Conservation (phyloP, 2,329 filamentous ascomycete genomes). For the Coniochaeta sp. region DNA sequence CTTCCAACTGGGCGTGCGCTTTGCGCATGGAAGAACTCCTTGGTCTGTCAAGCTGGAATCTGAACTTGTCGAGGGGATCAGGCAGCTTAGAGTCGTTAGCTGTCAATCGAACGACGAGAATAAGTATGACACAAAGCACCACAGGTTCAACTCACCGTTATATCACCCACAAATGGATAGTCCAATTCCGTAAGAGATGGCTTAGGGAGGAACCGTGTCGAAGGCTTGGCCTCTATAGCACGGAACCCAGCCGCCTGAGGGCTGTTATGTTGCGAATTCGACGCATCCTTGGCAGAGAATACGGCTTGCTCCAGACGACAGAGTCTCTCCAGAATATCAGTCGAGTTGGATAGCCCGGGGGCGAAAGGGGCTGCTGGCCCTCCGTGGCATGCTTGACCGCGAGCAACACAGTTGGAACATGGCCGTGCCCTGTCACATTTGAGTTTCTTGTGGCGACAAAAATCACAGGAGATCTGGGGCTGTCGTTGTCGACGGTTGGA, state of each 20-base stretch:
- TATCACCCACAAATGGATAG: constrained; percentile 1
- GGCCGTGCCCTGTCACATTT: constrained; percentile 22
- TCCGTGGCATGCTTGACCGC: constrained; percentile 17
- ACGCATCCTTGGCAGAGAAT: constrained; percentile 7
- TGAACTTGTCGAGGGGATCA: constrained; percentile 4
- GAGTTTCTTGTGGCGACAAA: constrained; percentile 23
- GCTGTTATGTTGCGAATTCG: not conserved
- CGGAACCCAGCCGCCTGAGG: not conserved
- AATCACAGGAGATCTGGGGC: constrained; percentile 22
- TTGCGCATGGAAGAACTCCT: not conserved
- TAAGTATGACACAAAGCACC: not conserved
- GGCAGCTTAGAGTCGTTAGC: not conserved
- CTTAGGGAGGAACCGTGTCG: not conserved
- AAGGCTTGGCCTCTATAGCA: not conserved
- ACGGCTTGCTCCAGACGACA: constrained; percentile 19
- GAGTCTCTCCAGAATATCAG: constrained; percentile 16
- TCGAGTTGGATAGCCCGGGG: not conserved
- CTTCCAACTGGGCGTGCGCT: not conserved
- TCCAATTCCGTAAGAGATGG: constrained; percentile 4
- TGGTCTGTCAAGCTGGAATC: constrained; percentile 3
- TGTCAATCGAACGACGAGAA: not conserved
- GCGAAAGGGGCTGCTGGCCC: not conserved
- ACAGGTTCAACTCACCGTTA: not conserved
- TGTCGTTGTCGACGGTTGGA: constrained; percentile 10
- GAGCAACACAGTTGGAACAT: constrained; percentile 19